phyloP scores from a whole-genome alignment of 1,139 yeast species.

The Suhomyces bolitotheri region DNA sequence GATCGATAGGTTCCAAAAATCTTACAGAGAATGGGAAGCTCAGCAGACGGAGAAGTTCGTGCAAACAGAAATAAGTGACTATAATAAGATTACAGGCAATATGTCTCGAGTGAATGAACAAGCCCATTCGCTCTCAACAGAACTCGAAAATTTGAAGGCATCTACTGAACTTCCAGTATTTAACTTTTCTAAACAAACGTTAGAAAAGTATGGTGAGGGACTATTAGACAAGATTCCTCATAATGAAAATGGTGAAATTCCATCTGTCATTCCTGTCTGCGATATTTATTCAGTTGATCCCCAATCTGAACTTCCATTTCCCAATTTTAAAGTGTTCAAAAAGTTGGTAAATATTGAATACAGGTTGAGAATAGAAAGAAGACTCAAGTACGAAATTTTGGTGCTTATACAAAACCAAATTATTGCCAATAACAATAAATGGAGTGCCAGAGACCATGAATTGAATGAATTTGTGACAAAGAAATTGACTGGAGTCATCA shows the following conservation, averaged over 20 bases:
- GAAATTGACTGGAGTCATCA: conserved; percentile 30
- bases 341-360: conserved; percentile 38
- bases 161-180: conserved; percentile 33
- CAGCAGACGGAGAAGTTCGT: conserved; percentile 23
- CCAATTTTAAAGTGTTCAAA: conserved; percentile 33
- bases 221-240: conserved; percentile 17
- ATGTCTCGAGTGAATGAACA: conserved; percentile 32
- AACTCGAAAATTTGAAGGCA: conserved; percentile 27
- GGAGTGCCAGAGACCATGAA: conserved; percentile 42
- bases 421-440: conserved; percentile 34
- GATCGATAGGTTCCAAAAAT: conserved; percentile 33
- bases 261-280: conserved; percentile 21
- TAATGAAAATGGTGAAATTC: conserved; percentile 18
- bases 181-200: conserved; percentile 31
- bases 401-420: conserved; percentile 34
- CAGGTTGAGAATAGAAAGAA: conserved; percentile 32
- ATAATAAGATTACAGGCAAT: conserved; percentile 34
- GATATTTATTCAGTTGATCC: conserved; percentile 33
- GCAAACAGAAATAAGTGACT: conserved; percentile 26
- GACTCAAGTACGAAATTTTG: conserved; percentile 40
- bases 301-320: conserved; percentile 27
- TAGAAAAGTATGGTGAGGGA: conserved; percentile 27
- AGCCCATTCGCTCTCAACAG: conserved; percentile 23
- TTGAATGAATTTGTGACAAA: conserved; percentile 40
- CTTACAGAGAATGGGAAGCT: conserved; percentile 35